A percentile compares a stretch with the other conserved stretches of the same genome.
These are phyloP conservation scores for Umbelopsis sp. DNA, from an alignment of 192 early-diverging fungal species.

Conservation along the genomic window DNA sequence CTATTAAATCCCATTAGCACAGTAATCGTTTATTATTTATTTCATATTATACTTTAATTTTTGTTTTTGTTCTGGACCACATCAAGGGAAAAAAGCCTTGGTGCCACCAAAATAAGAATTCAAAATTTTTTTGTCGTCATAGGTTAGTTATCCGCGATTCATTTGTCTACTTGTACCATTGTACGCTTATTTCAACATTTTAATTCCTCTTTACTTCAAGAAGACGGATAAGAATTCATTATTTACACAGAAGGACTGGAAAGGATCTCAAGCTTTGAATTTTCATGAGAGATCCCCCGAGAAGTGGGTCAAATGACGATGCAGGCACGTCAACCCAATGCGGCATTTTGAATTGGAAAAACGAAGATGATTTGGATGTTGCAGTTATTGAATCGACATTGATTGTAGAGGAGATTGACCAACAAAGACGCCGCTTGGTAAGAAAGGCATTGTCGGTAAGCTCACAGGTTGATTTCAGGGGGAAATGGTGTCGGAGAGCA, in stretches of 20 bases:
- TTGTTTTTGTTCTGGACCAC: too few relatives aligned
- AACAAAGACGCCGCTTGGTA: constrained; percentile 14
- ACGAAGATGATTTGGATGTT: constrained; percentile 24
- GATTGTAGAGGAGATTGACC: constrained; percentile 5
- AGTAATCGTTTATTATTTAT: too few relatives aligned
- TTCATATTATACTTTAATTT: too few relatives aligned
- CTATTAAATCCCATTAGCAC: too few relatives aligned
- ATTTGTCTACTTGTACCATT: neutral
- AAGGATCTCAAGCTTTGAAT: neutral
- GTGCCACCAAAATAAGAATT: neutral
- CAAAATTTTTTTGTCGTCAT: constrained; percentile 2
- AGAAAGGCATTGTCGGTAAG: constrained; percentile 17
- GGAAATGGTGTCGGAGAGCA: neutral
- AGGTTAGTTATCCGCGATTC: neutral
- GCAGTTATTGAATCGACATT: constrained; percentile 34
- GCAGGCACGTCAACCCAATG: neutral
- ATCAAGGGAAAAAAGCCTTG: too few relatives aligned
- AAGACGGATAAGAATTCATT: neutral
- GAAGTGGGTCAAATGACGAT: constrained; percentile 14
- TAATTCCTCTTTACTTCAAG: neutral
- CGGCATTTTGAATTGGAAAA: constrained; percentile 17
- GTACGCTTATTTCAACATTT: neutral
- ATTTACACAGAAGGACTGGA: neutral
- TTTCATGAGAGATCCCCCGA: constrained; percentile 10
- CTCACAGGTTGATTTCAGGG: constrained; percentile 3